Base-by-base conservation (phyloP, 2,329 filamentous ascomycete species). In the Colletotrichum chrysophilum region DNA sequence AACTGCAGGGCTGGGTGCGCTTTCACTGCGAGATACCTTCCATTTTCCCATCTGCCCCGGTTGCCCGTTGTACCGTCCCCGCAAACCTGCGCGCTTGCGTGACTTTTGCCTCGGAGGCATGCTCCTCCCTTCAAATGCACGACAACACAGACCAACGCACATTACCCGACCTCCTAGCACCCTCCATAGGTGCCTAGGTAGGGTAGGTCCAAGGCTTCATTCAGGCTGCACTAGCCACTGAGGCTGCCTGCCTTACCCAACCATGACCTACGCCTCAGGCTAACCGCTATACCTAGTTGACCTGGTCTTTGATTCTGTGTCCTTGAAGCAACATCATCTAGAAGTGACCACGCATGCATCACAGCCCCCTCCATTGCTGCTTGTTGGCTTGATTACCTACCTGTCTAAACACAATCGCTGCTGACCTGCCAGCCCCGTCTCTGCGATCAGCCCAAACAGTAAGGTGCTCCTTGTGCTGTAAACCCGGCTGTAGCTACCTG, bases 11-110 rank as follows among this genome's bases (percentile, higher is more conserved):
- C 38, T 43, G 38, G 38, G 38, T 10, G 38, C 18, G 18, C 9
- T 18, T 43, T 61, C 14, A 28, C 58, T 61, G 56, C n/a, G 30
- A 43, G 38, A 43, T 43, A 43, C 38, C 56, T n/a, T 32, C 32
- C 75, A 61, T 55, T 64, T 55, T 58, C 38, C 28, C 66, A 52
- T 28, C 34, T 48, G 52, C 18, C 64, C 32, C 24, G 52, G 34
- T 52, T 32, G 58, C 26, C 43, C 8, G 14, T 72, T 71, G 74
- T 77, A 77, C 61, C 52, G 14, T 16, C 72, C 79, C 80, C 79
- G 81, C 82, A 80, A 79, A 83, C 80, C 78, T 80, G 75, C 80
- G 80, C 82, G 78, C 70, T 65, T 80, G 73, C 80, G 83, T 83
- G 82, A 85, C 83, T 83, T 85, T 78, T 70, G 78, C 78, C 77